Evolutionary conservation across 768 basidiomycete species (phyloP).

Genomic region (Kwoniella sp.): DNA sequence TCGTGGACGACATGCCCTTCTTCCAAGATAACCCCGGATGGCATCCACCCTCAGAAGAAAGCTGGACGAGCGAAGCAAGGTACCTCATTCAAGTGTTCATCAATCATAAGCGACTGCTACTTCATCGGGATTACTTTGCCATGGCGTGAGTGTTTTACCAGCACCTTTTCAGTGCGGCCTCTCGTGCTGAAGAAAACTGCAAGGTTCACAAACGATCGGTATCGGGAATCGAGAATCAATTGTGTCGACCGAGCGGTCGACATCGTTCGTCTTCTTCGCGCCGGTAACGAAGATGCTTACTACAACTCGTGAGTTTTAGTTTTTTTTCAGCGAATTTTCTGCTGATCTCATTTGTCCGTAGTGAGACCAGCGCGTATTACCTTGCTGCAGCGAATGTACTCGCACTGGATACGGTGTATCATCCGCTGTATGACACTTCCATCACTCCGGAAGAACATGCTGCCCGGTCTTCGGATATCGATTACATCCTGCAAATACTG

Average conservation of each 20-base stretch:
- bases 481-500: not conserved
- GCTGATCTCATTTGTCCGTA: not conserved
- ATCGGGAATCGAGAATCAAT: not conserved
- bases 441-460: not conserved
- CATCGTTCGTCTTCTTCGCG: not conserved
- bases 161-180: not conserved
- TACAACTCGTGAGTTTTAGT: slow-evolving; percentile 1
- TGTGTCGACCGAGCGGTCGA: not conserved
- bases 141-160: not conserved
- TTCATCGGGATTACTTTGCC: not conserved
- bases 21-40: not conserved
- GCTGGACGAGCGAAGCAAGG: not conserved
- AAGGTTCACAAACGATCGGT: not conserved
- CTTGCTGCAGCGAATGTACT: not conserved
- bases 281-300: not conserved
- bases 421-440: not conserved
- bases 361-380: not conserved
- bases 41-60: not conserved
- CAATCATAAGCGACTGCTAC: not conserved
- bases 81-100: not conserved
- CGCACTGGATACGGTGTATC: not conserved
- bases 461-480: not conserved
- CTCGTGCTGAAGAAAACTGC: not conserved
- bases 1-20: not conserved
- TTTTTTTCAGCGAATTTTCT: not conserved